Base-by-base conservation (phyloP, 805 yeast genomes). In the Cyberlindnera amylophila region DNA sequence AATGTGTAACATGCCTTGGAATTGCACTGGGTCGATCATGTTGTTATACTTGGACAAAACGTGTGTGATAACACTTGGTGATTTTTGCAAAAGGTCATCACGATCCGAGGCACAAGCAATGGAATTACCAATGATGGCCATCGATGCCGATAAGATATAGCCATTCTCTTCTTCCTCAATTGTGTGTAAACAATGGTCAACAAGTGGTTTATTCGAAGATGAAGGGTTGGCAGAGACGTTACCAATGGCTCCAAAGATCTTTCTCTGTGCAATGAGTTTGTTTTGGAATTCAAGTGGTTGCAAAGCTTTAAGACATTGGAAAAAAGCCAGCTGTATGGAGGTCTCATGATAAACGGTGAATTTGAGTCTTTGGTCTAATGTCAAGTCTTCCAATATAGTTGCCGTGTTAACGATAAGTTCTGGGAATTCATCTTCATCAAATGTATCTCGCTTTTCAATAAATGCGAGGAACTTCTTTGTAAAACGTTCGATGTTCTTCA, bases 151-250 rank as follows among this genome's bases (percentile, higher is more conserved):
- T 1, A 55, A 27, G 1, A 53, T 35, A 31, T 55, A 58, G 6
- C 59, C 61, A 37, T 57, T 56, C 9, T 33, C 30, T 12, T 49
- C 47, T n/a, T 45, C 32, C 2, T 30, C 29, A 10, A 49, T 36
- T 2, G 8, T 24, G 8, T 14, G 2, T 10, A 44, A 2, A 15
- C 47, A 26, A 10, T 31, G 6, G 6, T 31, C 15, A 1, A 43
- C n/a, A 13, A 45, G 7, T 3, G 46, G 21, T 26, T 34, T 42
- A 35, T 58, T 58, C 1, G 37, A 32, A 4, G 53, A 24, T 17
- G 57, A 41, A 5, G 48, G 41, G 26, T 58, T 57, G 11, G 61
- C 47, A 9, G 62, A 57, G 9, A 58, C 47, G 36, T 57, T 57
- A 1, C 63, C 63, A 34, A 54, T 49, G 1, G 61, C 34, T 2